phyloP scores from a whole-genome alignment of 2,329 filamentous ascomycete species.

The Trichophyton rubrum region DNA sequence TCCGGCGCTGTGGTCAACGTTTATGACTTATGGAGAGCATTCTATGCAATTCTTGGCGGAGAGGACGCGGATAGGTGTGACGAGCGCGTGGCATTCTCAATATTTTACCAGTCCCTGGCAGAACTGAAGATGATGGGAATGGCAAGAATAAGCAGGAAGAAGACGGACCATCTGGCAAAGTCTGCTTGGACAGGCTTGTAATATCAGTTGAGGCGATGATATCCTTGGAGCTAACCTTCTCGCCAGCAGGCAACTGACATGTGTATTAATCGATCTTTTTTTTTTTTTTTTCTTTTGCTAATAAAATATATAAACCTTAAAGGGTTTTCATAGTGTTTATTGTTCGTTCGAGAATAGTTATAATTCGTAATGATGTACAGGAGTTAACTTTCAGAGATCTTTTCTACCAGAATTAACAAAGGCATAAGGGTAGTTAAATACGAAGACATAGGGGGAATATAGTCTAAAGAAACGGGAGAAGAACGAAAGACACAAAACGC shows the following conservation, averaged over 20 bases:
- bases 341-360: neutral
- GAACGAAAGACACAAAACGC: neutral
- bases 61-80: conserved; percentile 22
- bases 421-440: neutral
- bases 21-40: conserved; percentile 50
- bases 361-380: conserved; percentile 4
- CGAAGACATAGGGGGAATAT: neutral
- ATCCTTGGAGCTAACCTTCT: too few relatives aligned
- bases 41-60: conserved; percentile 40
- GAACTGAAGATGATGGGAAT: conserved; percentile 79
- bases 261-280: too few relatives aligned
- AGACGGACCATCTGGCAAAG: conserved; percentile 84
- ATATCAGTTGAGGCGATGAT: neutral
- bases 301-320: neutral
- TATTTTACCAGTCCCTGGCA: conserved; percentile 75
- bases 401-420: neutral
- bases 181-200: conserved; percentile 57
- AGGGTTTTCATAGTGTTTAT: neutral
- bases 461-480: conserved; percentile 1
- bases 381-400: neutral
- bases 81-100: conserved; percentile 41
- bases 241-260: too few relatives aligned
- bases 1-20: conserved; percentile 50
- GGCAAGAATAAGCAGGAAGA: conserved; percentile 79
- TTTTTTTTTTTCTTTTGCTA: too few relatives aligned